Percentiles rank a stretch among this genome's conserved stretches.
These are phyloP conservation scores for Saraca asoca DNA, from an alignment of 331 rosid genomes.

Conservation along the genomic window DNA sequence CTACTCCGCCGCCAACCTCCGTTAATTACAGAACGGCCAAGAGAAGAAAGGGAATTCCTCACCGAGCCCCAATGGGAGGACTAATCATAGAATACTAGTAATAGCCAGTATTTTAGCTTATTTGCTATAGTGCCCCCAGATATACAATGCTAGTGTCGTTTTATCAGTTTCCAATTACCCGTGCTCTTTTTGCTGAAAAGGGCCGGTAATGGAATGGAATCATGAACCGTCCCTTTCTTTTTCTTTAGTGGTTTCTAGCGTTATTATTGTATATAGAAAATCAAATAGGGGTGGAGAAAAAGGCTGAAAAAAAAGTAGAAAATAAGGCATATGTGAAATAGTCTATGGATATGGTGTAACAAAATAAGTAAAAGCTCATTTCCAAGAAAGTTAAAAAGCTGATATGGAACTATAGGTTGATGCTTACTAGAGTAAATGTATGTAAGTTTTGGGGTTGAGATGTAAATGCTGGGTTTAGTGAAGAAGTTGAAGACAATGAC, in stretches of 20 bases:
- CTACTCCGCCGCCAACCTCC: constrained; percentile 91
- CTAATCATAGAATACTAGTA: constrained; percentile 39
- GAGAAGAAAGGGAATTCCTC: constrained; percentile 58
- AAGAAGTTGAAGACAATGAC: constrained; percentile 8
- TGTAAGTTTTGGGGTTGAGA: constrained; percentile 48
- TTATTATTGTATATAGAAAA: constrained; percentile 46
- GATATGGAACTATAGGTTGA: constrained; percentile 16
- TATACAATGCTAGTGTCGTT: constrained; percentile 27
- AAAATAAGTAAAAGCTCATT: constrained; percentile 10
- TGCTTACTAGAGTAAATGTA: constrained; percentile 43
- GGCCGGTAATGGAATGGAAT: constrained; percentile 41
- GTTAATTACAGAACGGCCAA: constrained; percentile 51
- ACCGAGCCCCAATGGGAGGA: constrained; percentile 57
- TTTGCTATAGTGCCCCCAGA: constrained; percentile 20
- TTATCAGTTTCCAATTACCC: constrained; percentile 18
- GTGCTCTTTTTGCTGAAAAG: constrained; percentile 32
- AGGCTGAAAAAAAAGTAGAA: constrained; percentile 25
- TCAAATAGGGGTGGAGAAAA: constrained; percentile 36
- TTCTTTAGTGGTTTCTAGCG: constrained; percentile 27
- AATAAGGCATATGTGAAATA: constrained; percentile 34
- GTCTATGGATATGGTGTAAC: background rate
- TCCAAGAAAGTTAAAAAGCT: background rate
- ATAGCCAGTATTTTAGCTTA: constrained; percentile 34
- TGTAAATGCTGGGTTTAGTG: constrained; percentile 40
- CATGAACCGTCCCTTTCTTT: background rate